Conservation (phyloP, 2,329 filamentous ascomycete species). For the Pyrenophora seminiperda region DNA sequence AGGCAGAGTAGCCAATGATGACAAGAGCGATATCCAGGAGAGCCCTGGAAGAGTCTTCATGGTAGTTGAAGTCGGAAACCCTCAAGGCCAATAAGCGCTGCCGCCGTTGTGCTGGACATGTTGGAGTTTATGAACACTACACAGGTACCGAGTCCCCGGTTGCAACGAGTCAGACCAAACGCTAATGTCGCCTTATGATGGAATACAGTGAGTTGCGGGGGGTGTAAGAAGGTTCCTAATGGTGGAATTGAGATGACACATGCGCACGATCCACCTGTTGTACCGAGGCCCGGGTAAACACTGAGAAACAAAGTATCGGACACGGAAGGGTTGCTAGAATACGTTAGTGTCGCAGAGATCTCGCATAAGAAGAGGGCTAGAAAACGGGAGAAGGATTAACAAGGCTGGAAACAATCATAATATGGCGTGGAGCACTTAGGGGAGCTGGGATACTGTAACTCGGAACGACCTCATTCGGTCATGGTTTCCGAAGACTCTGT, state of each 20-base stretch:
- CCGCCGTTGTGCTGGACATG: constrained; percentile 16
- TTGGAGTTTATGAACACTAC: constrained; percentile 16
- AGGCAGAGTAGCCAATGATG: constrained; percentile 19
- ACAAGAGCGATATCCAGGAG: constrained; percentile 32
- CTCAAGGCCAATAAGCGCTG: constrained; percentile 26
- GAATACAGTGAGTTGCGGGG: constrained; percentile 12
- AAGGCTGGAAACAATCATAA: constrained; percentile 5
- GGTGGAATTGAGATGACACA: constrained; percentile 17
- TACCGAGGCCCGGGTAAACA: constrained; percentile 17
- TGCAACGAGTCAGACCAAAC: constrained; percentile 15
- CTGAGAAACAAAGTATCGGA: constrained; percentile 3
- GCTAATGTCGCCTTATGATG: constrained; percentile 18
- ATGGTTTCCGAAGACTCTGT: background rate
- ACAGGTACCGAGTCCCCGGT: constrained; percentile 14
- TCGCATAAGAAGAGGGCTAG: constrained; percentile 1
- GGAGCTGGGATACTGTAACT: background rate
- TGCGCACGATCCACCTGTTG: constrained; percentile 9
- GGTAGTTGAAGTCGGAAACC: constrained; percentile 16
- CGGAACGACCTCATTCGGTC: background rate
- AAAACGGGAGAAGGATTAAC: constrained; percentile 4
- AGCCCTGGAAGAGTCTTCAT: constrained; percentile 30
- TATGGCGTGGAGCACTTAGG: background rate
- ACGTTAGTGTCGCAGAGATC: constrained; percentile 7
- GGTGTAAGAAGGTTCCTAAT: constrained; percentile 10
- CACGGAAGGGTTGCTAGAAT: constrained; percentile 13